These are phyloP conservation scores for Penicillium roqueforti DNA, from an alignment of 495 filamentous ascomycete genomes.

Conservation along the genomic window DNA sequence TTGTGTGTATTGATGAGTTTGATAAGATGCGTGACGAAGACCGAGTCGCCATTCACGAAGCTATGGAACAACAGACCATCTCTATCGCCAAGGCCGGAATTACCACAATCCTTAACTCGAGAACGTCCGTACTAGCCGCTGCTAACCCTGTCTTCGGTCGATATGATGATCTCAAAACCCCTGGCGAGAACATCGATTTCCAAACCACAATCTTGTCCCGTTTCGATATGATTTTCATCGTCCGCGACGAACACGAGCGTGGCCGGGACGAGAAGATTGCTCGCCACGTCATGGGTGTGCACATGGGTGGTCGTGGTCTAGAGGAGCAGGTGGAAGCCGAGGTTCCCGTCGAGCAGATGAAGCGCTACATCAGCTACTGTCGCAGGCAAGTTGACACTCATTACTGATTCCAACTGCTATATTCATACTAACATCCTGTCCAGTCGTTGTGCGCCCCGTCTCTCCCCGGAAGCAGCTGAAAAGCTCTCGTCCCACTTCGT, in stretches of 20 bases:
- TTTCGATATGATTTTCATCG: conserved; percentile 99
- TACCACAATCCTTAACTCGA: conserved; percentile 94
- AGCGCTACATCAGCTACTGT: conserved; percentile 96
- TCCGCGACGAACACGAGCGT: conserved; percentile 90
- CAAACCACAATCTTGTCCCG: conserved; percentile 97
- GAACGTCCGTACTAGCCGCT: conserved; percentile 91
- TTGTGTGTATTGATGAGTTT: conserved; percentile 99
- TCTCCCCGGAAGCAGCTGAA: conserved; percentile 89
- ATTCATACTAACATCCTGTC: conserved; percentile 32
- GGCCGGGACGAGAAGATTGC: conserved; percentile 90
- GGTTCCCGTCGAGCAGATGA: conserved; percentile 93
- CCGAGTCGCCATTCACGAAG: conserved; percentile 97
- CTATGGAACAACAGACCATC: conserved; percentile 99
- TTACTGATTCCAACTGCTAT: neutral
- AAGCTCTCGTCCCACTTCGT: conserved; percentile 98
- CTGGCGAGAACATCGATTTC: conserved; percentile 99
- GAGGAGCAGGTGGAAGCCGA: conserved; percentile 83
- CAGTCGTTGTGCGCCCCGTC: conserved; percentile 87
- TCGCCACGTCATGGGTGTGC: conserved; percentile 94
- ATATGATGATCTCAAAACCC: conserved; percentile 96
- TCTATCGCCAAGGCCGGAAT: conserved; percentile 99
- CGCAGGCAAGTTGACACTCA: conserved; percentile 62
- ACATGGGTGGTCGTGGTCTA: conserved; percentile 84
- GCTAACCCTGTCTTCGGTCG: conserved; percentile 97
- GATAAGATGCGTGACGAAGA: conserved; percentile 99